Conservation (phyloP, 805 yeast species). For the Lachancea quebecensis region DNA sequence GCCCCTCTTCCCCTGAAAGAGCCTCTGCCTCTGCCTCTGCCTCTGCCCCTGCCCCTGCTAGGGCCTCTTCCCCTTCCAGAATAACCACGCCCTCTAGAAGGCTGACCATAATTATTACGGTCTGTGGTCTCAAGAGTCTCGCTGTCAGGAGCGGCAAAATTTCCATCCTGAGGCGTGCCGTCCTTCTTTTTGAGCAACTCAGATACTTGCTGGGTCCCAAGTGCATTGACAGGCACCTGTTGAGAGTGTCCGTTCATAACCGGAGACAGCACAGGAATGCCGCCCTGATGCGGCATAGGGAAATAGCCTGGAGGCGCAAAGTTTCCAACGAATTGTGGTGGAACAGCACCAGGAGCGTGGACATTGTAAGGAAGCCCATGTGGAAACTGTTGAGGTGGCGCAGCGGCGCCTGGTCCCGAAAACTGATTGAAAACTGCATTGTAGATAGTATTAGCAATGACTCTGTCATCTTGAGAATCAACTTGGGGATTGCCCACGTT, state of each 20-base stretch:
- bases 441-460: slow-evolving; percentile 28
- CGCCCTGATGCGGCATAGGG: not conserved
- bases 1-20: too few species aligned
- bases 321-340: slow-evolving; percentile 9
- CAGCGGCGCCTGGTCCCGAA: slow-evolving; percentile 12
- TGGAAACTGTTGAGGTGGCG: slow-evolving; percentile 6
- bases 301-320: slow-evolving; percentile 8
- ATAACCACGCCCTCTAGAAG: not conserved
- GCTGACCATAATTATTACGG: too few species aligned
- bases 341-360: slow-evolving; percentile 2
- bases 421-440: slow-evolving; percentile 31
- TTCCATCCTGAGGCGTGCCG: too few species aligned
- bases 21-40: not conserved
- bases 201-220: not conserved
- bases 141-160: too few species aligned
- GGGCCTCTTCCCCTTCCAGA: not conserved
- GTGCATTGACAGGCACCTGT: not conserved
- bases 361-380: slow-evolving; percentile 8
- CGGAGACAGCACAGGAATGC: slow-evolving; percentile 1
- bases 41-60: not conserved
- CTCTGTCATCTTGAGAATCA: slow-evolving; percentile 18
- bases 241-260: not conserved
- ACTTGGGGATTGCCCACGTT: slow-evolving; percentile 8
- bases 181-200: not conserved
- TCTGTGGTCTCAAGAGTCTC: too few species aligned